Percentiles rank a stretch among this genome's conserved stretches.
Conservation (phyloP, 176 grass and related monocot genomes). For the Aegilops sharonensis region DNA sequence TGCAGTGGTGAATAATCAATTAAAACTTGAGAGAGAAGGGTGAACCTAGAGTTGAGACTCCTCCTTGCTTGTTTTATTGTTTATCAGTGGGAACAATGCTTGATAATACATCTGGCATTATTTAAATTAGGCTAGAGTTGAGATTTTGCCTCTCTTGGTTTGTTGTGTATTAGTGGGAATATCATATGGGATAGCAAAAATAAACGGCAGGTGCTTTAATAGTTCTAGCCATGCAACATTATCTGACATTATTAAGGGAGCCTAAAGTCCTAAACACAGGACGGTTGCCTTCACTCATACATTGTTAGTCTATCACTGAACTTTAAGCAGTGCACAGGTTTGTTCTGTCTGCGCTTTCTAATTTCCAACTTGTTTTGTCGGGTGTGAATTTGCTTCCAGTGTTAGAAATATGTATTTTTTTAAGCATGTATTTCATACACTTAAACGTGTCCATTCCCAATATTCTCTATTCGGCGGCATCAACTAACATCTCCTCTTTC, state of each 20-base stretch:
- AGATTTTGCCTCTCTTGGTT: not conserved
- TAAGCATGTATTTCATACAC: not conserved
- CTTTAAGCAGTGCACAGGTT: not conserved
- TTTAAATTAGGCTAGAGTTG: not conserved
- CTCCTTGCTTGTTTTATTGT: not conserved
- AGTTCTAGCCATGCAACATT: not conserved
- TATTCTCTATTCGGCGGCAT: not conserved
- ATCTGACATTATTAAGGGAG: not conserved
- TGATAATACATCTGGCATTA: not conserved
- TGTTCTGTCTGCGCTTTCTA: not conserved
- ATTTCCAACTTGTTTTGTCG: not conserved
- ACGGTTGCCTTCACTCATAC: not conserved
- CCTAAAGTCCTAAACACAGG: not conserved
- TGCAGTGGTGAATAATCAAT: not conserved
- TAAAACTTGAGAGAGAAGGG: not conserved
- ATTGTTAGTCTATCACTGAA: not conserved
- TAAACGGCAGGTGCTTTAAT: not conserved
- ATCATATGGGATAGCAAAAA: not conserved
- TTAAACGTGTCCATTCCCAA: not conserved
- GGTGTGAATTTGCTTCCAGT: not conserved
- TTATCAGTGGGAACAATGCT: not conserved
- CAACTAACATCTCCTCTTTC: conserved; percentile 30
- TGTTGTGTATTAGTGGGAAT: not conserved
- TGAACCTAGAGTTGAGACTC: not conserved
- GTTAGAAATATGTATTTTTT: not conserved